Evolutionary conservation across 2,329 filamentous ascomycete genomes (phyloP), one percentile per base, ranked within the genome.

Genomic region (Beauveria medogensis): DNA sequence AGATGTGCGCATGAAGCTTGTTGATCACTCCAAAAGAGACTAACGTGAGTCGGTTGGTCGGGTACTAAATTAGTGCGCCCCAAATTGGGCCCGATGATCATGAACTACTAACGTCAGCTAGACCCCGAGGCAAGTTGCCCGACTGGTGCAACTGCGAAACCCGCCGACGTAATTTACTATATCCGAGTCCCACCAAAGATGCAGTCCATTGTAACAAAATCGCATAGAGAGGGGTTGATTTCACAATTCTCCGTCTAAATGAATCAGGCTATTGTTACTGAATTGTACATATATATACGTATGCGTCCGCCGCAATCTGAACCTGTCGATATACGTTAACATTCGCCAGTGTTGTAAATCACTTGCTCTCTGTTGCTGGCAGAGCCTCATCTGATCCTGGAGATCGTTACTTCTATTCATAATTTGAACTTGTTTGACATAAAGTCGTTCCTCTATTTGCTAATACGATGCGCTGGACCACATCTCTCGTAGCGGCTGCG

Each of bases 401-500:
- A 30, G 52, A 55, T 55, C 51, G 7, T 41, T 16, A n/a, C 6
- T 43, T 43, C 30, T 5, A 26, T 18, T 54, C 37, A n/a, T 26
- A 26, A n/a, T 41, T 26, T 2, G 8, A 40, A 22, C 24, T 44
- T 12, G 16, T 44, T 9, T 20, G 28, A n/a, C 6, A 34, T 20
- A 28, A 51, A 52, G 18, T 3, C 6, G 3, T 10, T 18, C 7
- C 6, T 37, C n/a, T 28, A 9, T 24, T 24, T 26, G n/a, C 26
- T 24, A 50, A 50, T 20, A 56, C 16, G 43, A 56, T 56, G 54
- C 54, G 43, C 54, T 56, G 54, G 54, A 56, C 20, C n/a, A 46
- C 43, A 56, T 56, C 54, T 34, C 20, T 56, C 7, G 5, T 47
- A 8, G 16, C 54, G 43, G 54, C 54, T 47, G 54, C 54, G 54